These are phyloP conservation scores for Pseudogymnoascus sp. DNA, from an alignment of 2,329 filamentous ascomycete species.

Conservation along the genomic window DNA sequence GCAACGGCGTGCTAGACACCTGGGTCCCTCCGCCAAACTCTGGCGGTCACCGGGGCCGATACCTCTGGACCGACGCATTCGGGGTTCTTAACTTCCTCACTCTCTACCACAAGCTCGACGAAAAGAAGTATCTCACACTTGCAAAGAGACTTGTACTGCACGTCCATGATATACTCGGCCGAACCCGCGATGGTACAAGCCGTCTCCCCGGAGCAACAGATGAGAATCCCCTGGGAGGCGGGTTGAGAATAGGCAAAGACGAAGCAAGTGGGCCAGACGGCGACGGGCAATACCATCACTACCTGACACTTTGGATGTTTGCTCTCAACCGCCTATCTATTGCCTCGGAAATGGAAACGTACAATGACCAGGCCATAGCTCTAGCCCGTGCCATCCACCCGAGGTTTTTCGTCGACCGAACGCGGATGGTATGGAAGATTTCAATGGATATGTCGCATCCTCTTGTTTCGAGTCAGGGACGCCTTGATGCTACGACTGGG, in stretches of 20 bases:
- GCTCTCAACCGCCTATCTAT: constrained; percentile 47
- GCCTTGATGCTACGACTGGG: constrained; percentile 49
- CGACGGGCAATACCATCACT: constrained; percentile 57
- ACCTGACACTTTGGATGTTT: constrained; percentile 57
- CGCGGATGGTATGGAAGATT: constrained; percentile 50
- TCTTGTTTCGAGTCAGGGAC: constrained; percentile 45
- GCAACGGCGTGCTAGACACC: not conserved
- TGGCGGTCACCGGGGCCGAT: constrained; percentile 50
- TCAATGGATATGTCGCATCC: constrained; percentile 40
- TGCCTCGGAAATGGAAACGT: constrained; percentile 39
- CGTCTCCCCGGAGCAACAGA: constrained; percentile 46
- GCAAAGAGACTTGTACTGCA: constrained; percentile 41
- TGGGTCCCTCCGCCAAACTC: constrained; percentile 35
- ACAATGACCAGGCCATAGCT: constrained; percentile 44
- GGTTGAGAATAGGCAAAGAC: constrained; percentile 51
- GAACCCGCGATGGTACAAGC: constrained; percentile 40
- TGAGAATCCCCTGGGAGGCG: constrained; percentile 43
- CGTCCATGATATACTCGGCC: constrained; percentile 47
- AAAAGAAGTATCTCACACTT: constrained; percentile 40
- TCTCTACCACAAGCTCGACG: constrained; percentile 36
- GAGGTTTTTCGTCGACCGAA: constrained; percentile 36
- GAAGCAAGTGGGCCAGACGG: constrained; percentile 41
- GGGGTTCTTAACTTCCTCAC: constrained; percentile 53
- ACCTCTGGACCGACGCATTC: constrained; percentile 56
- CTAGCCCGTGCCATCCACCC: constrained; percentile 47